Evolutionary conservation across 2,329 filamentous ascomycete genomes (phyloP).

Genomic region (Laburnicola sp.): DNA sequence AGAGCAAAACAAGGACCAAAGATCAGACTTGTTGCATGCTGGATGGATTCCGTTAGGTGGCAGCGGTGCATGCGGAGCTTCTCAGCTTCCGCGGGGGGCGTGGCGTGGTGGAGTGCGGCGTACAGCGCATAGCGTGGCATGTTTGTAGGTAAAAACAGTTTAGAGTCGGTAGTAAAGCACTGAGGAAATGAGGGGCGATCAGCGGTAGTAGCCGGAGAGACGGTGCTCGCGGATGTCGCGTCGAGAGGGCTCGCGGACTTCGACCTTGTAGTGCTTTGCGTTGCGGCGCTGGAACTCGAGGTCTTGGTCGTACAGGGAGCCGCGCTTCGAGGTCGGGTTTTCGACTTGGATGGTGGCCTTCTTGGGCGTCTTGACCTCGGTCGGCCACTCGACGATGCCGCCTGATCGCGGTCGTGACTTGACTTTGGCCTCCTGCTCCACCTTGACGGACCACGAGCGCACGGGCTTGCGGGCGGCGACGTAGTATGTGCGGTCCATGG

Average conservation of each 20-base stretch:
- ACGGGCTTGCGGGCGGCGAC: conserved; percentile 43
- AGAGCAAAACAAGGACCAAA: conserved; percentile 28
- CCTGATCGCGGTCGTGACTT: conserved; percentile 41
- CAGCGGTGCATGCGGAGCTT: conserved; percentile 24
- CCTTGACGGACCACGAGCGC: conserved; percentile 36
- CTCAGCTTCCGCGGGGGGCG: conserved; percentile 25
- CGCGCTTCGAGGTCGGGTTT: conserved; percentile 41
- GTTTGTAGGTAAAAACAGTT: conserved; percentile 1
- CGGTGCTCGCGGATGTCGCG: conserved; percentile 44
- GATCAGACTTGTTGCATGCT: conserved; percentile 28
- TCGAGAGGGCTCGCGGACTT: conserved; percentile 46
- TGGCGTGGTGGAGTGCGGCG: conserved; percentile 9
- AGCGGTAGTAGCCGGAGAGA: conserved; percentile 45
- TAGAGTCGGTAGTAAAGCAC: conserved; percentile 14
- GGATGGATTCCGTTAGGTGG: conserved; percentile 21
- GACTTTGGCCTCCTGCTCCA: conserved; percentile 35
- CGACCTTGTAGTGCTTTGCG: conserved; percentile 45
- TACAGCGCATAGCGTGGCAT: background rate
- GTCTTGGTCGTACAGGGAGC: conserved; percentile 49
- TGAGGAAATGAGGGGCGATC: conserved; percentile 25
- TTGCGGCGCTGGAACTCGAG: conserved; percentile 40
- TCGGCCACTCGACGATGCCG: conserved; percentile 45
- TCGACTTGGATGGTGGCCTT: conserved; percentile 35
- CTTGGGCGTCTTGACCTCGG: conserved; percentile 17
- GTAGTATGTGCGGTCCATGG: conserved; percentile 50